Evolutionary conservation across 352 stramenopile species (phyloP).

Genomic region (Pythium pyrilobum): DNA sequence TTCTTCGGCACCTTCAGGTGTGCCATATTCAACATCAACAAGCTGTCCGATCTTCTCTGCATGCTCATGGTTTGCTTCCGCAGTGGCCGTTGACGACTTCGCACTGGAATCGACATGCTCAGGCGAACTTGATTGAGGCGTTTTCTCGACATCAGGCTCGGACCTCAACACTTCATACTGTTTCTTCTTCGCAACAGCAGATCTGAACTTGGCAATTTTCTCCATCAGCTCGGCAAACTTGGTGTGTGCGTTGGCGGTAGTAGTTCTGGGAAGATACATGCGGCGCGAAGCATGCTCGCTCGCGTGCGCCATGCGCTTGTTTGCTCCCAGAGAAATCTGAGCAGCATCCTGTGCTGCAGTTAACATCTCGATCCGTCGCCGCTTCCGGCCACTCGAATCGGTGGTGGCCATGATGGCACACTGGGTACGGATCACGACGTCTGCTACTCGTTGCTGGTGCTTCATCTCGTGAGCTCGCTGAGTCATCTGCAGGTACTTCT

Average conservation of each 20-base stretch:
- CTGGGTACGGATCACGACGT: slow-evolving; percentile 53
- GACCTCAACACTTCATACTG: not conserved
- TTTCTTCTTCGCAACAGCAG: slow-evolving; percentile 3
- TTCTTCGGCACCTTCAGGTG: not conserved
- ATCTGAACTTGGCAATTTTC: slow-evolving; percentile 14
- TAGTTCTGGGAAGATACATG: too few relatives aligned
- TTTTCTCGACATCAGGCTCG: too few relatives aligned
- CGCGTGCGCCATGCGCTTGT: not conserved
- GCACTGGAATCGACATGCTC: too few relatives aligned
- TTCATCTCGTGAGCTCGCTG: slow-evolving; percentile 30
- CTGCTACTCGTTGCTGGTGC: slow-evolving; percentile 58
- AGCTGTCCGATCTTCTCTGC: not conserved
- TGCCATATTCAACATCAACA: not conserved
- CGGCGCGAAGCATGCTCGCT: too few relatives aligned
- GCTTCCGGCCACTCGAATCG: slow-evolving; percentile 24
- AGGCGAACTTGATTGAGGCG: too few relatives aligned
- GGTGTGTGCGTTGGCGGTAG: too few relatives aligned
- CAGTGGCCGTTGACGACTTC: not conserved
- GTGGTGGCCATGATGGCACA: slow-evolving; percentile 43
- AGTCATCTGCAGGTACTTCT: slow-evolving; percentile 42
- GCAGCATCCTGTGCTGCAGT: slow-evolving; percentile 35
- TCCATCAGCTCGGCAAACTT: slow-evolving; percentile 12
- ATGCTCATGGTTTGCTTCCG: not conserved
- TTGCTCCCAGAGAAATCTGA: slow-evolving; percentile 4
- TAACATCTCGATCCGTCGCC: slow-evolving; percentile 46